These are phyloP conservation scores for Sphaerulina vaccinii DNA, from an alignment of 2,329 filamentous ascomycete genomes.

Conservation along the genomic window DNA sequence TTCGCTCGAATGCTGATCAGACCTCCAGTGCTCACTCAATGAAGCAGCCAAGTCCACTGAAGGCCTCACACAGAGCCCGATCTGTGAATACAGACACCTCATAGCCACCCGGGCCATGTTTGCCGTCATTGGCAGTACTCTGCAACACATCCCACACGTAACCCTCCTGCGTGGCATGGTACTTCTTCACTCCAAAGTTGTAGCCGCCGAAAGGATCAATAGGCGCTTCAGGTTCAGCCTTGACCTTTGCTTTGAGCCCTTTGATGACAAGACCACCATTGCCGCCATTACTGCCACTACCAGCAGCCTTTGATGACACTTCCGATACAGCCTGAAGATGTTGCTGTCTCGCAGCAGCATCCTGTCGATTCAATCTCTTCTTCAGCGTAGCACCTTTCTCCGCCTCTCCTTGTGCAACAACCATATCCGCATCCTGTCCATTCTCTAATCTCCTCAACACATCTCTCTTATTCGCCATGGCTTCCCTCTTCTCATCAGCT, in stretches of 20 bases:
- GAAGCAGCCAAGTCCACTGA: slow-evolving; percentile 84
- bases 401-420: slow-evolving; percentile 40
- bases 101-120: slow-evolving; percentile 77
- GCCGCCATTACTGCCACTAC: slow-evolving; percentile 34
- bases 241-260: slow-evolving; percentile 66
- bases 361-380: slow-evolving; percentile 65
- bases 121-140: slow-evolving; percentile 61
- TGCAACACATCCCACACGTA: slow-evolving; percentile 78
- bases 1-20: too few relatives aligned
- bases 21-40: too few relatives aligned
- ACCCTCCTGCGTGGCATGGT: slow-evolving; percentile 66
- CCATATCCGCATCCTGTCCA: slow-evolving; percentile 59
- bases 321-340: slow-evolving; percentile 47
- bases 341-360: slow-evolving; percentile 43
- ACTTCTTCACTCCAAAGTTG: slow-evolving; percentile 60
- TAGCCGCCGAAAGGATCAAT: slow-evolving; percentile 89
- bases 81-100: slow-evolving; percentile 77
- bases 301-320: slow-evolving; percentile 25
- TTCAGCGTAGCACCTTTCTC: slow-evolving; percentile 64
- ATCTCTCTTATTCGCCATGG: slow-evolving; percentile 63
- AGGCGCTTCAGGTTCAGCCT: slow-evolving; percentile 65
- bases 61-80: slow-evolving; percentile 81
- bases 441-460: slow-evolving; percentile 68
- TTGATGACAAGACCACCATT: slow-evolving; percentile 60
- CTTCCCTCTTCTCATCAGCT: slow-evolving; percentile 65